Conservation (phyloP, 306 rosid species). For the Cicer judaicum region DNA sequence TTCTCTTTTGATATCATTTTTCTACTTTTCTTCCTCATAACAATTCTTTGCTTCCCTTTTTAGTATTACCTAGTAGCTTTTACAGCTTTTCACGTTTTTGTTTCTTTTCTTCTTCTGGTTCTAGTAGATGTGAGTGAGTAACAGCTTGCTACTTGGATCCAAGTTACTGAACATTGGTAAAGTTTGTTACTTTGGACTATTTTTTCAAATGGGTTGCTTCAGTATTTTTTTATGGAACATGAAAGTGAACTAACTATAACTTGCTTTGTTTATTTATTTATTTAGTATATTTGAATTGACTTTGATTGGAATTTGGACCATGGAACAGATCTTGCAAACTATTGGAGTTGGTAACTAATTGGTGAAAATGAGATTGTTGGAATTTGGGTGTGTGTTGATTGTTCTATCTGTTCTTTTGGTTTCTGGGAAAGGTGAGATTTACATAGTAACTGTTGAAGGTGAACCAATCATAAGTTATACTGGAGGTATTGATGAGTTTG, state of each 20-base stretch:
- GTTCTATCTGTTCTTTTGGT: constrained; percentile 49
- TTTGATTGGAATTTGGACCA: constrained; percentile 25
- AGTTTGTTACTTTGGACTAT: constrained; percentile 38
- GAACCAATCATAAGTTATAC: constrained; percentile 89
- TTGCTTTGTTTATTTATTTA: constrained; percentile 10
- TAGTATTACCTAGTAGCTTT: constrained; percentile 29
- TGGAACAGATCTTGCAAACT: constrained; percentile 64
- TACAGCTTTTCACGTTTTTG: constrained; percentile 32
- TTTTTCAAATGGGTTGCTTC: constrained; percentile 31
- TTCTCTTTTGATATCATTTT: constrained; percentile 35
- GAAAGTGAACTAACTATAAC: background rate
- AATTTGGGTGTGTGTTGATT: constrained; percentile 47
- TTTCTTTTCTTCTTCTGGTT: constrained; percentile 1
- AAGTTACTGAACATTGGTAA: constrained; percentile 42
- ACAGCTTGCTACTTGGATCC: constrained; percentile 50
- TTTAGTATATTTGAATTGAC: constrained; percentile 31
- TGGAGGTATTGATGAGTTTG: constrained; percentile 89
- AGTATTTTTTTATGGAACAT: constrained; percentile 2
- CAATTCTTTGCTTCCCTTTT: constrained; percentile 62
- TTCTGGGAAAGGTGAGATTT: constrained; percentile 71
- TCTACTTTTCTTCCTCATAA: constrained; percentile 23
- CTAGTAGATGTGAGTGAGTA: constrained; percentile 38
- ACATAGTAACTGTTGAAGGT: constrained; percentile 85
- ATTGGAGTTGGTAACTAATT: constrained; percentile 45
- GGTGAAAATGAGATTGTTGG: constrained; percentile 58